A percentile compares a stretch with the other conserved stretches of the same genome.
Evolutionary conservation across 2,329 filamentous ascomycete species (phyloP).

Genomic region (Pseudogymnoascus sp.): DNA sequence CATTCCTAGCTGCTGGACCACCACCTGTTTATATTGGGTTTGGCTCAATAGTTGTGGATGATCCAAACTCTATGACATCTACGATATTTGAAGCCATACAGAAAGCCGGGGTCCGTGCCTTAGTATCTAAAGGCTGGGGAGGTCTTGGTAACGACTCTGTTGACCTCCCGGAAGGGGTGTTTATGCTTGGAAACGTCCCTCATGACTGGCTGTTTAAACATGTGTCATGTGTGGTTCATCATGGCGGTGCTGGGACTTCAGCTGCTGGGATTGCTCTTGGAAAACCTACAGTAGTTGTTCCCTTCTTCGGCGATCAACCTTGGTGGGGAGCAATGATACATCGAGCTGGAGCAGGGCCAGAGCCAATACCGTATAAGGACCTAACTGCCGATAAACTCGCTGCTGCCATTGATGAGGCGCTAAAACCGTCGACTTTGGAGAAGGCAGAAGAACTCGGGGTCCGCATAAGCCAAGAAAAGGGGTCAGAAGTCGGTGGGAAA

Average conservation of each 20-base stretch:
- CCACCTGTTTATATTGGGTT: constrained; percentile 69
- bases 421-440: constrained; percentile 52
- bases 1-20: constrained; percentile 50
- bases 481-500: constrained; percentile 55
- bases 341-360: constrained; percentile 63
- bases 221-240: constrained; percentile 61
- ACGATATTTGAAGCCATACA: constrained; percentile 66
- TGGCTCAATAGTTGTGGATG: constrained; percentile 68
- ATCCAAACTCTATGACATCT: constrained; percentile 59
- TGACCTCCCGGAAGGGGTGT: constrained; percentile 55
- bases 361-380: constrained; percentile 61
- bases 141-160: constrained; percentile 50
- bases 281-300: constrained; percentile 67
- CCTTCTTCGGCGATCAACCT: constrained; percentile 74
- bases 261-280: constrained; percentile 66
- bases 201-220: constrained; percentile 72
- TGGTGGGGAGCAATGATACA: constrained; percentile 78
- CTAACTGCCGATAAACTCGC: constrained; percentile 61
- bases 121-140: constrained; percentile 72
- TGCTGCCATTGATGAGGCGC: constrained; percentile 53
- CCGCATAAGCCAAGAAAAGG: constrained; percentile 59
- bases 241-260: constrained; percentile 72
- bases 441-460: constrained; percentile 45
- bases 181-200: constrained; percentile 66
- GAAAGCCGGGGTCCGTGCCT: constrained; percentile 58